These are phyloP conservation scores for Colletotrichum graminicola DNA, from an alignment of 2,329 filamentous ascomycete genomes.

Conservation along the genomic window DNA sequence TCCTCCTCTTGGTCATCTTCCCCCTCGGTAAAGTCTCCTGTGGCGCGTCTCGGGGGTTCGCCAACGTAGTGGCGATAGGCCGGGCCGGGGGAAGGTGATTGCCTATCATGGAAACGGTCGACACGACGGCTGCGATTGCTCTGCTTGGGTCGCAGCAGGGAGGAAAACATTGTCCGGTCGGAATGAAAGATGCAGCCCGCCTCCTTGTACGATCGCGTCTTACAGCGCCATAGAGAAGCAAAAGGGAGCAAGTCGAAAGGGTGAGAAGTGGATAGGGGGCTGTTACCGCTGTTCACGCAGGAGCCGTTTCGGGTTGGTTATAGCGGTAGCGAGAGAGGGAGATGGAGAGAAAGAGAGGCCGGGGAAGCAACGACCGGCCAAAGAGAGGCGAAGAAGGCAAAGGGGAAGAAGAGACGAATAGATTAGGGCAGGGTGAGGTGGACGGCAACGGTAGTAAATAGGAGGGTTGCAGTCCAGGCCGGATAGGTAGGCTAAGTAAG, in stretches of 20 bases:
- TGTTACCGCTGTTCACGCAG: neutral
- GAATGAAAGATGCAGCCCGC: slow-evolving; percentile 36
- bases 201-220: slow-evolving; percentile 34
- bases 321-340: slow-evolving; percentile 1
- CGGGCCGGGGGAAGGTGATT: slow-evolving; percentile 41
- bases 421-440: slow-evolving; percentile 5
- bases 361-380: slow-evolving; percentile 16
- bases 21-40: slow-evolving; percentile 74
- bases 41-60: slow-evolving; percentile 62
- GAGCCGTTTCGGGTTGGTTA: slow-evolving; percentile 12
- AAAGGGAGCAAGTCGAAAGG: slow-evolving; percentile 11
- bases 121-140: slow-evolving; percentile 39
- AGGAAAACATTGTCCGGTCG: slow-evolving; percentile 43
- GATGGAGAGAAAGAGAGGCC: neutral
- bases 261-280: slow-evolving; percentile 7
- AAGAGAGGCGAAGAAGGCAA: slow-evolving; percentile 21
- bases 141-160: slow-evolving; percentile 43
- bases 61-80: slow-evolving; percentile 50
- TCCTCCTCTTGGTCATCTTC: slow-evolving; percentile 66
- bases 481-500: neutral
- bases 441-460: slow-evolving; percentile 30
- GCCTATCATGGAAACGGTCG: slow-evolving; percentile 33
- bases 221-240: slow-evolving; percentile 37
- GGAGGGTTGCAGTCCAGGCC: slow-evolving; percentile 15
- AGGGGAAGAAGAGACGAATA: neutral